Evolutionary conservation across 2,329 filamentous ascomycete genomes (phyloP).

Genomic region (Neoarthrinium moseri): DNA sequence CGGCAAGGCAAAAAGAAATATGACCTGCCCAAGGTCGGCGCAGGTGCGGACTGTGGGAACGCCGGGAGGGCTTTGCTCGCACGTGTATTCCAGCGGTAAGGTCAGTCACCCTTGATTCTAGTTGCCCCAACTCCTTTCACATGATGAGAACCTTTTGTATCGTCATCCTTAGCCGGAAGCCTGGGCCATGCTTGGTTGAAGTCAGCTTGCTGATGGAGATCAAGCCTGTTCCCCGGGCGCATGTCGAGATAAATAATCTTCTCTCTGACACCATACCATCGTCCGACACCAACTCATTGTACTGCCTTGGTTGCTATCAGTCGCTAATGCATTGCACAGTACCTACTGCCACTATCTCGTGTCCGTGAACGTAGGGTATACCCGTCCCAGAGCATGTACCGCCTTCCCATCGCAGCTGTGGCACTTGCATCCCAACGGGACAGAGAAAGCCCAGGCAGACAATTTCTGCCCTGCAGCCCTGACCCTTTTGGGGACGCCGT

Average conservation of each 20-base stretch:
- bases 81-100: too few relatives aligned
- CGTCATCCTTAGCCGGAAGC: constrained; percentile 96
- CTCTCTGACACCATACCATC: constrained; percentile 51
- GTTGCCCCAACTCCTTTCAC: constrained; percentile 17
- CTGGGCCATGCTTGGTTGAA: constrained; percentile 31
- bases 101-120: constrained; percentile 19
- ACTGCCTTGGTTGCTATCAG: background rate
- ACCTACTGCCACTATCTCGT: too few relatives aligned
- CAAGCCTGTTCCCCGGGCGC: constrained; percentile 23
- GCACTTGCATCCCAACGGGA: too few relatives aligned
- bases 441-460: too few relatives aligned
- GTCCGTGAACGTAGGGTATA: too few relatives aligned
- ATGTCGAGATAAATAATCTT: constrained; percentile 53
- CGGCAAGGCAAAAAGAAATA: background rate
- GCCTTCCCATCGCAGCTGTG: too few relatives aligned
- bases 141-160: constrained; percentile 91
- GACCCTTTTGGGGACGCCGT: too few relatives aligned
- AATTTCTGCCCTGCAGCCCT: too few relatives aligned
- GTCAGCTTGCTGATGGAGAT: constrained; percentile 26
- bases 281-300: background rate
- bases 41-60: background rate
- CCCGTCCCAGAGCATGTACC: too few relatives aligned
- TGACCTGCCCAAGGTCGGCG: background rate
- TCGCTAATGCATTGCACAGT: background rate
- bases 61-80: too few relatives aligned